Conservation (phyloP, 2,329 filamentous ascomycete genomes). For the Fusarium palustre region DNA sequence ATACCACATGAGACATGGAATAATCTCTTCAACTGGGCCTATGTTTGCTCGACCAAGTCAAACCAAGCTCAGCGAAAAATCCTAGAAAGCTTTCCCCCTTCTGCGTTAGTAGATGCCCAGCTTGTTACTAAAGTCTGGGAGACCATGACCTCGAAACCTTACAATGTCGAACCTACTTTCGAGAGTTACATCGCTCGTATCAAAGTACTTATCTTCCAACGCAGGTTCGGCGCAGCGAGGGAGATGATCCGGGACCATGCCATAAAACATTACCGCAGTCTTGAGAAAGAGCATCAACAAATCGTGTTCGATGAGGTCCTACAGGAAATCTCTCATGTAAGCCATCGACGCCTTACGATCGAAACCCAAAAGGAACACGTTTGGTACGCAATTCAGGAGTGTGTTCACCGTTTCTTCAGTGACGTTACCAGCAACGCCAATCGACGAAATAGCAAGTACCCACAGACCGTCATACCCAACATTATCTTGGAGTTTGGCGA, state of each 20-base stretch:
- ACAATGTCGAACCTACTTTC: slow-evolving; percentile 67
- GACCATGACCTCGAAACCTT: slow-evolving; percentile 69
- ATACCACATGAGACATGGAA: slow-evolving; percentile 72
- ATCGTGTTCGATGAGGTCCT: slow-evolving; percentile 52
- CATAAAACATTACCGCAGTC: slow-evolving; percentile 53
- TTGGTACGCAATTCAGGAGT: slow-evolving; percentile 48
- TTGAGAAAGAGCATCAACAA: slow-evolving; percentile 44
- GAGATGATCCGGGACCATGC: slow-evolving; percentile 55
- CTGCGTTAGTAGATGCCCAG: slow-evolving; percentile 52
- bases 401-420: slow-evolving; percentile 47
- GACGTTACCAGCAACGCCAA: slow-evolving; percentile 36
- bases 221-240: slow-evolving; percentile 49
- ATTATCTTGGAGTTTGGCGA: slow-evolving; percentile 51
- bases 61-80: slow-evolving; percentile 53
- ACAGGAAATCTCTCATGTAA: slow-evolving; percentile 30
- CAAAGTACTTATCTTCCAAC: slow-evolving; percentile 53
- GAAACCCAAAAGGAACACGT: slow-evolving; percentile 51
- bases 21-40: slow-evolving; percentile 75
- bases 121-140: slow-evolving; percentile 68
- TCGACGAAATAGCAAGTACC: slow-evolving; percentile 42
- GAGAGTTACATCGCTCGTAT: slow-evolving; percentile 63
- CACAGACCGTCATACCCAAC: slow-evolving; percentile 45
- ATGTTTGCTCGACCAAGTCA: slow-evolving; percentile 62
- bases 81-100: slow-evolving; percentile 43
- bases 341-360: slow-evolving; percentile 46